These are phyloP conservation scores for Tricholoma sp. DNA, from an alignment of 768 basidiomycete species.

Conservation along the genomic window DNA sequence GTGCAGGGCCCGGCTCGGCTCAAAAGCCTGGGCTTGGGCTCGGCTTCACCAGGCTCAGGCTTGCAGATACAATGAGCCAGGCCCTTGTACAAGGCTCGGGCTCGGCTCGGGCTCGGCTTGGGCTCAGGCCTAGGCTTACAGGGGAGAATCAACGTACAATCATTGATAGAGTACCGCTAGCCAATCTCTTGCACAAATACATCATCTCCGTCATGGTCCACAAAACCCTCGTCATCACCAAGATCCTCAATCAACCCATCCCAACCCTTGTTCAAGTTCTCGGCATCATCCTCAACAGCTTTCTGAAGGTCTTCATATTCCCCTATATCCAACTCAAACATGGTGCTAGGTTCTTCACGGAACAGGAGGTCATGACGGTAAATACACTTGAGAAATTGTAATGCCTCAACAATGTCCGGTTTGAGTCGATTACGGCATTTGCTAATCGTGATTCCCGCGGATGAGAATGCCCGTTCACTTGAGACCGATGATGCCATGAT, in stretches of 20 bases:
- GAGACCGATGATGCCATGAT: too few species aligned
- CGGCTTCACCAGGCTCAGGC: background rate
- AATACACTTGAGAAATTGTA: constrained; percentile 25
- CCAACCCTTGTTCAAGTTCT: background rate
- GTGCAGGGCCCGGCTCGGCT: too few species aligned
- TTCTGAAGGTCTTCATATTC: background rate
- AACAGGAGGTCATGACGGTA: constrained; percentile 20
- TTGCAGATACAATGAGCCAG: background rate
- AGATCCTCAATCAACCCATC: background rate
- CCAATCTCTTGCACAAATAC: background rate
- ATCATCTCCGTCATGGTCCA: background rate
- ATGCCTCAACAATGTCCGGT: constrained; percentile 28
- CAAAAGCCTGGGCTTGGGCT: background rate
- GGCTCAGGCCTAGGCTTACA: background rate
- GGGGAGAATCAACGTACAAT: background rate
- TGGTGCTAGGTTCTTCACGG: background rate
- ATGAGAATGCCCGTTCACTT: background rate
- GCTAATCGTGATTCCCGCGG: constrained; percentile 28
- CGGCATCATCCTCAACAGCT: background rate
- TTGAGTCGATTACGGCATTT: constrained; percentile 29
- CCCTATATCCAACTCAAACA: background rate
- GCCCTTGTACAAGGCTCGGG: background rate
- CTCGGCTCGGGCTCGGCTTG: background rate
- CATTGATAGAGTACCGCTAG: background rate
- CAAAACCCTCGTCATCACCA: background rate